phyloP scores from a whole-genome alignment of 305 asterid species.

The Solanum aculeatissimum region DNA sequence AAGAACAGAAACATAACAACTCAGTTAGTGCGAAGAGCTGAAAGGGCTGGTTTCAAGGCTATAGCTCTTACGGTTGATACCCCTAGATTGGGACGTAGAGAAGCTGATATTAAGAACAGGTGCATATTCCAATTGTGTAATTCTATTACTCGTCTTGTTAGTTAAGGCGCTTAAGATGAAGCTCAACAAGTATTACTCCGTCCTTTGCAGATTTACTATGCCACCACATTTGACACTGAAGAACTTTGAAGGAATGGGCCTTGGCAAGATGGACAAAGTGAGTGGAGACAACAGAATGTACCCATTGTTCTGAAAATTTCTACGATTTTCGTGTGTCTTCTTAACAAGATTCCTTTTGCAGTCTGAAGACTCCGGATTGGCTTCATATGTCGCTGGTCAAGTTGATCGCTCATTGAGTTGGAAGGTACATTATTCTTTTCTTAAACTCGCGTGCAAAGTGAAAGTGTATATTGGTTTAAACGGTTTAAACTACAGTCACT shows the following conservation, averaged over 20 bases:
- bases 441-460: background rate
- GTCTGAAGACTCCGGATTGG: conserved; percentile 19
- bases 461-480: background rate
- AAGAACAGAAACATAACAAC: conserved; percentile 18
- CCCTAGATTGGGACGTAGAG: conserved; percentile 17
- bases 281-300: background rate
- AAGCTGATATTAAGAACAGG: conserved; percentile 23
- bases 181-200: background rate
- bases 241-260: conserved; percentile 17
- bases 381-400: conserved; percentile 20
- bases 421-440: background rate
- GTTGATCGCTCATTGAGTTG: conserved; percentile 17
- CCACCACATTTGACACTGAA: conserved; percentile 17
- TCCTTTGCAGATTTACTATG: conserved; percentile 8
- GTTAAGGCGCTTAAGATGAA: background rate
- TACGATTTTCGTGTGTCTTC: background rate
- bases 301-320: background rate
- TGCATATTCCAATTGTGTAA: background rate
- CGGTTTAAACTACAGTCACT: background rate
- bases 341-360: background rate
- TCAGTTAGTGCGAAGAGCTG: conserved; percentile 19
- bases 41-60: conserved; percentile 21
- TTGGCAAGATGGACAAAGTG: conserved; percentile 13
- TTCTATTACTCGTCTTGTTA: background rate
- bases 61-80: conserved; percentile 21